Base-by-base conservation (phyloP, 371 early-diverging fungal genomes). In the Mucor racemosus region DNA sequence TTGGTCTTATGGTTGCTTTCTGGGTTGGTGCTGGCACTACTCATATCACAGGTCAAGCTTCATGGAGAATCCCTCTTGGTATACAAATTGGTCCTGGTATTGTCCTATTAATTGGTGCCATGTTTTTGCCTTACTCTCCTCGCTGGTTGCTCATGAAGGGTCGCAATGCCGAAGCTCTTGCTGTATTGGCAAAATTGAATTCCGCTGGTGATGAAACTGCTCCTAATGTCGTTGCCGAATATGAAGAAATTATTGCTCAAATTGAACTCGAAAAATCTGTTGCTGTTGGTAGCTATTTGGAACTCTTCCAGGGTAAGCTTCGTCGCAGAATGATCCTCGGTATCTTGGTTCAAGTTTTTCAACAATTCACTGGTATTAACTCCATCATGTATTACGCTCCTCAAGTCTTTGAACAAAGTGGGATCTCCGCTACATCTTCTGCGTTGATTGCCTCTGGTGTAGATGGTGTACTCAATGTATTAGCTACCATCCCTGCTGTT, bases 181-280 rank as follows among this genome's bases (percentile, higher is more conserved):
- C 70, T 53, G 91, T 90, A 7, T 77, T 98, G 14, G 94, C 94
- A 48, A 78, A 86, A 58, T 84, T 97, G 71, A 90, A 92, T 42
- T 81, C 86, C 35, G 62, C 69, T 8, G 85, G 87, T 60, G 84
- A 89, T 62, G 76, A 74, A 65, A 78, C 80, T 53, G 75, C 74
- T 50, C 77, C 89, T 31, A 79, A 69, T 19, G 91, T 95, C 33
- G 60, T 86, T 14, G 84, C 85, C n/a, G 97, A 96, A 79, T 91
- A 82, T 75, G 79, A 88, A 50, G 90, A 90, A 38, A 93, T 96
- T 74, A 73, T 89, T 68, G 87, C 89, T 33, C 80, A 83, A 53
- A 76, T 93, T 39, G 85, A 81, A 53, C 72, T 85, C 34, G 97
- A 97, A 75, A 81, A 86, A 33, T 78, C 79, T 13, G 78, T 90